Evolutionary conservation across 192 early-diverging fungal genomes (phyloP).

Genomic region (Umbelopsis ramanniana): DNA sequence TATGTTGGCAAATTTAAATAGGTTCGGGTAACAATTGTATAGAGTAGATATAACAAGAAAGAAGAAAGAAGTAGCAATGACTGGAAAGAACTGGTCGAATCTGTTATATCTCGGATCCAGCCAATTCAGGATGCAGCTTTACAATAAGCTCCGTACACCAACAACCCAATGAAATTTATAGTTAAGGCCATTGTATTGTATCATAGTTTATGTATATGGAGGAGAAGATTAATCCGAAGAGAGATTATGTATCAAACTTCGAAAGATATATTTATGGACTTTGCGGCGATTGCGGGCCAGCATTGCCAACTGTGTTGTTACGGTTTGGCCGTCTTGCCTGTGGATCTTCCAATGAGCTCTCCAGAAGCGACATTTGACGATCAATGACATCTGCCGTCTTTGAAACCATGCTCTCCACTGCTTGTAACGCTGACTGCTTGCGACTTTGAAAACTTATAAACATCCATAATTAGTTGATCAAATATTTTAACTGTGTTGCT

Average conservation of each 20-base stretch:
- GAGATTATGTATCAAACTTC: not conserved
- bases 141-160: conserved; percentile 5
- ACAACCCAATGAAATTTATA: not conserved
- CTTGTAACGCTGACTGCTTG: conserved; percentile 6
- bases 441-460: not conserved
- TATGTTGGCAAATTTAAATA: not conserved
- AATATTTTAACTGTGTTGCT: too few relatives aligned
- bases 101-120: conserved; percentile 21
- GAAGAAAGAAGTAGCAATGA: not conserved
- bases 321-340: not conserved
- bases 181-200: not conserved
- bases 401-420: conserved; percentile 8
- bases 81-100: not conserved
- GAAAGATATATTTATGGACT: not conserved
- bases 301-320: not conserved
- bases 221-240: conserved; percentile 11
- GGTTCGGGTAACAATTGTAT: not conserved
- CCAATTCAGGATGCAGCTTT: not conserved
- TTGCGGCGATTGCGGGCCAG: not conserved
- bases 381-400: conserved; percentile 19
- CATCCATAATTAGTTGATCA: not conserved
- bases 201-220: conserved; percentile 8
- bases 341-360: not conserved
- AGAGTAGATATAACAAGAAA: not conserved
- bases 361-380: not conserved